Evolutionary conservation across 768 basidiomycete species (phyloP), one percentile per base, ranked within the genome.

Genomic region (Dacryopinax spathularia): DNA sequence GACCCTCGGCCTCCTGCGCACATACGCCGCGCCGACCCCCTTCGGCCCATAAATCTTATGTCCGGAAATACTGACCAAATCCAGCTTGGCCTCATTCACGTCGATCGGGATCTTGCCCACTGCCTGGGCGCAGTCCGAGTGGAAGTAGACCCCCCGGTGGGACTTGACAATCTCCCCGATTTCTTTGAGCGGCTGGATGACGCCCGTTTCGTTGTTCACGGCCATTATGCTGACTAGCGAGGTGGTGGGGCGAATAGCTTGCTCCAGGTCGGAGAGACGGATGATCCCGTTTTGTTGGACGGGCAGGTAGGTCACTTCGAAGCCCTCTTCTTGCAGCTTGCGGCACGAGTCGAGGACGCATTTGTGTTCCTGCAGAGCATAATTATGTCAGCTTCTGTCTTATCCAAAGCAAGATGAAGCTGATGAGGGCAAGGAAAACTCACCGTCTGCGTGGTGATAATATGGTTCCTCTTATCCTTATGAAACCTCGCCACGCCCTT

Each of bases 21-120:
- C 93, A 75, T 98, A 99, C 4, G 88, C 87, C 18, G 91, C 93
- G 37, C 96, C 96, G 33, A 97, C 75, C 6, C 96, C 96, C 74
- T 99, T 99, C 3, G 96, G 96, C 1, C 96, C 96, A 73, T 99
- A 99, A 2, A 99, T 75, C 78, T 99, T 99, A 79, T 99, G 96
- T 0, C 90, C 96, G 7, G 91, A 93, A 59, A 99, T 91, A 68
- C 89, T 91, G 86, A 98, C 85, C 43, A 96, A 79, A 77, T 99
- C 96, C 64, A 98, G 82, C 69, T 94, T 91, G 84, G 91, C 85
- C 69, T 86, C 91, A 71, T 98, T 92, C 37, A 99, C 96, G 73
- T 98, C 87, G 33, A 99, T 68, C 0, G 86, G 84, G 62, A 98
- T 85, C 77, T 97, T 95, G 35, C 91, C 92, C 31, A 84, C 84